Base-by-base conservation (phyloP, 2,329 filamentous ascomycete species). In the Aschersonia sp. region DNA sequence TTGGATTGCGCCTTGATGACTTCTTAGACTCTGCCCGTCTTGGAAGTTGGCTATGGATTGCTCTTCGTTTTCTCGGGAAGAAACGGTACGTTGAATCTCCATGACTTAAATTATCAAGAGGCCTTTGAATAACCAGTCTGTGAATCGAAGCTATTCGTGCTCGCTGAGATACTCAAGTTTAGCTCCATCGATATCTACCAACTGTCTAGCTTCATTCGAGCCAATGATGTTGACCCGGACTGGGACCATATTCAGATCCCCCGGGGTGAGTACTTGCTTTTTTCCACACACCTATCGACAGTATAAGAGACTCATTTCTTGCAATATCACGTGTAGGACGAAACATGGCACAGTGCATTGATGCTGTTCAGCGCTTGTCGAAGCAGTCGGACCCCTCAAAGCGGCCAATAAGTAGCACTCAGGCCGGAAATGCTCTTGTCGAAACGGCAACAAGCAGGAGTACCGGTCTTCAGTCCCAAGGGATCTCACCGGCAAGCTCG, bases 81-180 rank as follows among this genome's bases (percentile, higher is more conserved):
- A 51, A 31, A 51, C 54, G 52, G 53, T 54, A 49, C 30, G 49
- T 44, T 12, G 35, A 12, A 37, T 12, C 8, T 22, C 39, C 37
- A 8, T 37, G 5, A 6, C 42, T 33, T 40, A 5, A 32, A 8
- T 9, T 22, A 42, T 10, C 29, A 32, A 42, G 29, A 42, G 11
- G 7, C 40, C 7, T 42, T 22, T 7, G 40, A 14, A 7, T n/a
- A 14, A 42, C 7, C 14, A 14, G 7, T 42, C 10, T 7, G 2
- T 42, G 11, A 42, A 42, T 11, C 22, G 5, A 55, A 79, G 75
- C 72, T 74, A 52, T 76, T 76, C 56, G 63, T 78, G 51, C 67
- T 79, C 48, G 72, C 68, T 49, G 75, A 79, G 60, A 73, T 78
- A 55, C 72, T 79, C 60, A 79, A 78, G 55, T 67, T 66, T 50